Evolutionary conservation across 345 rosid species (phyloP), one percentile per base, ranked within the genome.

Genomic region (Citrus unshiu): DNA sequence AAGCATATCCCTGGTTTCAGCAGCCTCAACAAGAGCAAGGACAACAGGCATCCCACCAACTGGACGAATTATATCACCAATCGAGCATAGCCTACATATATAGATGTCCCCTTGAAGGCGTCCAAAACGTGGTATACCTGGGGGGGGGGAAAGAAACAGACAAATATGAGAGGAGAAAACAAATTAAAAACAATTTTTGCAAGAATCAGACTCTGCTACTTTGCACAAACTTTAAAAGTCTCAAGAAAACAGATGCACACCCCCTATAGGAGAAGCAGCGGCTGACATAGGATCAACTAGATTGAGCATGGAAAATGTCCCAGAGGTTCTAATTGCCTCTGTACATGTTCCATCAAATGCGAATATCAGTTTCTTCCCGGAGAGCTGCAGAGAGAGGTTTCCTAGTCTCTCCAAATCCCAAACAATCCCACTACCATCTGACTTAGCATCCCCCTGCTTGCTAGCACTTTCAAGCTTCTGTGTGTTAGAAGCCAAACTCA

Each of bases 241-340:
- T 0, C 37, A 40, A 68, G 59, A 56, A 67, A 76, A 25, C 5
- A 14, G 67, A 49, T 59, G 83, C 86, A 81, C 85, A 93, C 99
- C 99, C 73, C 99, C 98, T 37, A 96, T 94, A 73, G 99, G 98
- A 85, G 99, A 96, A 86, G 99, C 97, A 79, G 98, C 98, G 39
- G 98, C 99, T 18, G 98, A 94, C 91, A 88, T 81, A 51, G 99
- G 98, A 86, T 96, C 99, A 75, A 96, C 98, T 84, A 96, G 89
- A 93, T 96, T 96, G 83, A 96, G 93, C 88, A 96, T 84, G 66
- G 98, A 94, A 81, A 82, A 88, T 64, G 88, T 85, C 74, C 98
- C 98, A 80, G 97, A 87, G 74, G 92, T 83, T 75, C 93, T 94
- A 84, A 88, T 86, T 81, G 90, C 88, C 88, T 96, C 98, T 5